A percentile compares a stretch with the other conserved stretches of the same genome.
Evolutionary conservation across 306 rosid species (phyloP).

Genomic region (Glycine soja): DNA sequence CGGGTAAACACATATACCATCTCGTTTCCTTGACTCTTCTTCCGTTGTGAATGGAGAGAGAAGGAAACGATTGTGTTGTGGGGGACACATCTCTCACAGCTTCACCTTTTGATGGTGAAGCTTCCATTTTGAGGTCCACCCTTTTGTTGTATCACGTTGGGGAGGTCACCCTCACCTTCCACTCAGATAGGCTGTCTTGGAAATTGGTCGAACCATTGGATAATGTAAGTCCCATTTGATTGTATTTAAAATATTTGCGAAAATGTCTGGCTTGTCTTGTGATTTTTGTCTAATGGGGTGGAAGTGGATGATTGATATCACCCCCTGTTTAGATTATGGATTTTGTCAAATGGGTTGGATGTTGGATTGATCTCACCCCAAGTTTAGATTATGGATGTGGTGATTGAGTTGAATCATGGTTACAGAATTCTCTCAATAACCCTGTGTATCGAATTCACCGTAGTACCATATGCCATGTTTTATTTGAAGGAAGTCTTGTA

Average conservation of each 20-base stretch:
- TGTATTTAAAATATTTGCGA: conserved; percentile 23
- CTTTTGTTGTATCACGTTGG: conserved; percentile 74
- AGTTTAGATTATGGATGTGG: conserved; percentile 5
- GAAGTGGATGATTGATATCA: not conserved
- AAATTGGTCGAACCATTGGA: conserved; percentile 50
- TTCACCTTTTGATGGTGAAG: conserved; percentile 41
- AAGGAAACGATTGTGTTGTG: conserved; percentile 44
- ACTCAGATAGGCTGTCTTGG: conserved; percentile 78
- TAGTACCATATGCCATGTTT: not conserved
- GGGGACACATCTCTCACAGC: conserved; percentile 43
- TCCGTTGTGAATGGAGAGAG: conserved; percentile 61
- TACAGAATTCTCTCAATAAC: not conserved
- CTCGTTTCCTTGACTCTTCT: conserved; percentile 62
- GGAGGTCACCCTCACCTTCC: conserved; percentile 61
- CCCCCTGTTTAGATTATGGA: conserved; percentile 13
- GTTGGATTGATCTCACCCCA: not conserved
- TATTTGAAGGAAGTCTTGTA: not conserved
- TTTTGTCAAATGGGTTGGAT: conserved; percentile 11
- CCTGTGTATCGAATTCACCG: not conserved
- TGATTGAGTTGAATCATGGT: conserved; percentile 2
- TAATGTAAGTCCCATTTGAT: conserved; percentile 50
- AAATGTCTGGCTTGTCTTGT: conserved; percentile 8
- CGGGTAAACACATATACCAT: not conserved
- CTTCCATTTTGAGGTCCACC: conserved; percentile 56
- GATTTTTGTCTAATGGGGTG: conserved; percentile 17